A percentile compares a stretch with the other conserved stretches of the same genome.
These are phyloP conservation scores for Euphorbia schlechtendalii DNA, from an alignment of 441 rosid species.

Conservation along the genomic window DNA sequence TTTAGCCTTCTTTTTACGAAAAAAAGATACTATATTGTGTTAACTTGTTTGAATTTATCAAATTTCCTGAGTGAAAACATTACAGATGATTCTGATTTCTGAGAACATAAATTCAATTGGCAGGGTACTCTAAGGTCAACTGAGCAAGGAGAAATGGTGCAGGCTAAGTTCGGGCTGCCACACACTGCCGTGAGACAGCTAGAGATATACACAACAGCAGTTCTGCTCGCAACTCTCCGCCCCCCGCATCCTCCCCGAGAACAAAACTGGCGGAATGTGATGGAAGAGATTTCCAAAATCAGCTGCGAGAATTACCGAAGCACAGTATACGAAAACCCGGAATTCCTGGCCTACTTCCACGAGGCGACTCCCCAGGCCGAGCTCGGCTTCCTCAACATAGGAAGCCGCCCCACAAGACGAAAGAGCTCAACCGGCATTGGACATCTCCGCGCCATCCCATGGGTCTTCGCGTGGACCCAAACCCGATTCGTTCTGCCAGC, in stretches of 20 bases:
- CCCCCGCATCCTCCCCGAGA: constrained; percentile 89
- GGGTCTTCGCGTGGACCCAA: constrained; percentile 96
- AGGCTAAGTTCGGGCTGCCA: constrained; percentile 92
- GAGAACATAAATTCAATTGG: constrained; percentile 18
- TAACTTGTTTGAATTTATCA: neutral
- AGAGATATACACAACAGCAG: constrained; percentile 93
- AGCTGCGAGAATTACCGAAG: constrained; percentile 73
- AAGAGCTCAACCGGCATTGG: constrained; percentile 81
- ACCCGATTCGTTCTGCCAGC: constrained; percentile 98
- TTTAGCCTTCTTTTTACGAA: too few relatives aligned
- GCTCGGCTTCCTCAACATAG: constrained; percentile 89
- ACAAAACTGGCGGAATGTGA: constrained; percentile 79
- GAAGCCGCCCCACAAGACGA: constrained; percentile 84
- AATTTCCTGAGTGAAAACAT: too few relatives aligned
- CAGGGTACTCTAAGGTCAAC: constrained; percentile 97
- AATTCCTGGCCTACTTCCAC: constrained; percentile 79
- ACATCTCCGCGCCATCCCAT: constrained; percentile 89
- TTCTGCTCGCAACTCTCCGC: constrained; percentile 72
- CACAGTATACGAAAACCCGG: constrained; percentile 83
- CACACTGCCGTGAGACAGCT: constrained; percentile 87
- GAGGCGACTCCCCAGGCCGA: constrained; percentile 99
- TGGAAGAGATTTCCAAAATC: constrained; percentile 88
- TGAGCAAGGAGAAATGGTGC: constrained; percentile 99
- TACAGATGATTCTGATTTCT: neutral
- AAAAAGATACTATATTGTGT: neutral